These are phyloP conservation scores for Typha latifolia DNA, from an alignment of 176 grass and related monocot genomes.

Conservation along the genomic window DNA sequence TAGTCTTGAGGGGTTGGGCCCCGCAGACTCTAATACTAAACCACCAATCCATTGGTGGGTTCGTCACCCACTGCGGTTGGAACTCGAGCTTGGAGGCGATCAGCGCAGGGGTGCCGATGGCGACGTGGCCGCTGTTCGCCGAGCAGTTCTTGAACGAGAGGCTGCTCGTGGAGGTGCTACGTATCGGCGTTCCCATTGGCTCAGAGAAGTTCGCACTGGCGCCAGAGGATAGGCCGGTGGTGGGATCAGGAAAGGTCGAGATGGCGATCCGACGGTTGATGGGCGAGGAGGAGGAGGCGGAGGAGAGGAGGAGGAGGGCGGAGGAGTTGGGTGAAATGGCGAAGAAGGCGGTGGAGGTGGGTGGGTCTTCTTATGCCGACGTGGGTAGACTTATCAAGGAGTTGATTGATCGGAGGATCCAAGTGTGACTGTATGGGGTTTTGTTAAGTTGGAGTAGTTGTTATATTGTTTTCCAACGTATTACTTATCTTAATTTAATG, in stretches of 20 bases:
- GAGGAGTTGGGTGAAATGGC: not conserved
- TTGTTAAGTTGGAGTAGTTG: no score
- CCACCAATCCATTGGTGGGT: constrained; percentile 17
- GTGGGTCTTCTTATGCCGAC: constrained; percentile 1
- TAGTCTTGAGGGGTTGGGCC: constrained; percentile 21
- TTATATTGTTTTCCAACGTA: no score
- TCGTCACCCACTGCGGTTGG: constrained; percentile 36
- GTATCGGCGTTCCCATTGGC: constrained; percentile 7
- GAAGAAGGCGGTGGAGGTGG: not conserved
- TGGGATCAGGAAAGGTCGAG: not conserved
- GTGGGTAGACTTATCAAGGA: not conserved
- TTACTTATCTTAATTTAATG: no score
- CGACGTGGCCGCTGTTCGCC: constrained; percentile 16
- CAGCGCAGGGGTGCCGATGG: constrained; percentile 23
- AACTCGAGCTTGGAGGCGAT: constrained; percentile 22
- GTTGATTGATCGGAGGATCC: not conserved
- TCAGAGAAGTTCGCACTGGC: not conserved
- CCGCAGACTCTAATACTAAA: constrained; percentile 26
- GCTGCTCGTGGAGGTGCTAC: constrained; percentile 16
- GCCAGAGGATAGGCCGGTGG: not conserved
- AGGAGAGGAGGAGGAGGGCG: constrained; percentile 5
- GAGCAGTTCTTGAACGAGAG: constrained; percentile 37
- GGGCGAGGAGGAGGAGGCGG: constrained; percentile 3
- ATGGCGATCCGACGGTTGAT: not conserved
- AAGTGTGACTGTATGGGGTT: no score